Percentiles rank a stretch among this genome's conserved stretches.
These are phyloP conservation scores for Hylodesmum podocarpum DNA, from an alignment of 306 rosid species.

Conservation along the genomic window DNA sequence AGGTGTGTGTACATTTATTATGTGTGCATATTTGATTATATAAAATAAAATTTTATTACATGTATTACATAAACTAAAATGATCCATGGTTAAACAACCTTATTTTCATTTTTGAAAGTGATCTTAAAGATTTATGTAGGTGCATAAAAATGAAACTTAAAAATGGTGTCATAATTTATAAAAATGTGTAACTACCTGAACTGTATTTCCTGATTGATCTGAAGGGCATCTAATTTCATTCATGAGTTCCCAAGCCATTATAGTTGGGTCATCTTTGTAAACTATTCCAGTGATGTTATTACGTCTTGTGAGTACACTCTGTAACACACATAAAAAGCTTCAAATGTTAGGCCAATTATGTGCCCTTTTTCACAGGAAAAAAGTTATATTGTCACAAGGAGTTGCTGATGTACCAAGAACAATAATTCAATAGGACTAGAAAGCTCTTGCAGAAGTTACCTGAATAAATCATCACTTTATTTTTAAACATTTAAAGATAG, in stretches of 20 bases:
- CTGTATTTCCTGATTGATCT: constrained; percentile 68
- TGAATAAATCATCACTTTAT: no score
- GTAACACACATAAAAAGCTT: neutral
- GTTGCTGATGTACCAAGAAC: neutral
- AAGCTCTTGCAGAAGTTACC: neutral
- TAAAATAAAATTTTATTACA: no score
- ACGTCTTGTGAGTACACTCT: constrained; percentile 71
- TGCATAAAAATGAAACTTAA: neutral
- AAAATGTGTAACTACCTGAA: constrained; percentile 53
- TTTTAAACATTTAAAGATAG: no score
- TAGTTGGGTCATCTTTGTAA: constrained; percentile 86
- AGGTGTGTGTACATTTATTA: no score
- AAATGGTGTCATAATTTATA: neutral
- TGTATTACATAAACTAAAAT: no score
- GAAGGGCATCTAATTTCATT: constrained; percentile 83
- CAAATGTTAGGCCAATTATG: neutral
- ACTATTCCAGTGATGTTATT: constrained; percentile 70
- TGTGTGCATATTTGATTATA: no score
- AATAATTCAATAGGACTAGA: neutral
- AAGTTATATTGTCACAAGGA: neutral
- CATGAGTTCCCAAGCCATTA: constrained; percentile 99
- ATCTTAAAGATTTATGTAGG: neutral
- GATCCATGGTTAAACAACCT: no score
- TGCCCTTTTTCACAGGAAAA: neutral
- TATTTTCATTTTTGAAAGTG: neutral